Conservation (phyloP, 202 grass and related monocot species). For the Zoysia matrella region DNA sequence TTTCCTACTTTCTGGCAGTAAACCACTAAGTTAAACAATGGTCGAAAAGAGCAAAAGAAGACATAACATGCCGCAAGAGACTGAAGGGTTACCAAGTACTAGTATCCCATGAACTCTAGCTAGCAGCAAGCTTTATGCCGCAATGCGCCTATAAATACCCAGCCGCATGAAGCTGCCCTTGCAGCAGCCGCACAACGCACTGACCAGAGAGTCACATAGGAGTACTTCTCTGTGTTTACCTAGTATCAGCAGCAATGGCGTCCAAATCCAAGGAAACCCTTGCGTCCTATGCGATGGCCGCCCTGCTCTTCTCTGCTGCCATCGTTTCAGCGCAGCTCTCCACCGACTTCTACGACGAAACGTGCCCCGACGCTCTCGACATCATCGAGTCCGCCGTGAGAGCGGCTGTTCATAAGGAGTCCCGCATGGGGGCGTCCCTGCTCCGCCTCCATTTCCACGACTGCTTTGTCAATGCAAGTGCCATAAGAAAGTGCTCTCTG, state of each 20-base stretch:
- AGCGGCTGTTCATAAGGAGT: conserved; percentile 54
- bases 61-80: neutral
- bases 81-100: neutral
- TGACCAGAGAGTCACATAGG: neutral
- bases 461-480: conserved; percentile 69
- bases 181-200: conserved; percentile 25
- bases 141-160: conserved; percentile 43
- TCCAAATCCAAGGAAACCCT: conserved; percentile 12
- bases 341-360: conserved; percentile 55
- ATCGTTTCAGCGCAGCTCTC: conserved; percentile 58
- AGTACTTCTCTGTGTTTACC: neutral
- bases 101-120: neutral
- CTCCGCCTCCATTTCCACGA: conserved; percentile 85
- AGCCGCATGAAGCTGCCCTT: conserved; percentile 25
- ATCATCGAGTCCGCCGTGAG: conserved; percentile 61
- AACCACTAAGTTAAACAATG: conserved; percentile 43
- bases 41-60: conserved; percentile 2
- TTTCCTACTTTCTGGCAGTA: conserved; percentile 43
- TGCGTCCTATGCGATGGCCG: neutral
- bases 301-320: conserved; percentile 31
- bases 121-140: neutral
- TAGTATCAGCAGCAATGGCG: conserved; percentile 42
- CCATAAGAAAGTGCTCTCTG: neutral
- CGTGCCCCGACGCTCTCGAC: conserved; percentile 55
- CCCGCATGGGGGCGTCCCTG: conserved; percentile 67